A percentile compares a stretch with the other conserved stretches of the same genome.
These are phyloP conservation scores for Yarrowia keelungensis DNA, from an alignment of 805 yeast genomes.

Conservation along the genomic window DNA sequence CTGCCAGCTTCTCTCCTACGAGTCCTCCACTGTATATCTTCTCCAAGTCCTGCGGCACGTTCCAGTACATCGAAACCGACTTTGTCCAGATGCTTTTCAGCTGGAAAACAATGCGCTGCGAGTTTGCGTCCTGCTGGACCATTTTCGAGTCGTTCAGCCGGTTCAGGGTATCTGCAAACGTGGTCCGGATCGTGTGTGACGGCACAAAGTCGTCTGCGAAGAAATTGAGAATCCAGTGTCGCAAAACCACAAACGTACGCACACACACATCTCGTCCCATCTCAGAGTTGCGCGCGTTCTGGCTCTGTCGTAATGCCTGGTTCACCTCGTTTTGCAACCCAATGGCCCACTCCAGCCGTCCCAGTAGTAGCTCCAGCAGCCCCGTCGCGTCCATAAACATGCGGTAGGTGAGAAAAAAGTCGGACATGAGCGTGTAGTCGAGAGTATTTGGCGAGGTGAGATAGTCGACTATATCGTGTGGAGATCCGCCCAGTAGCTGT, in stretches of 20 bases:
- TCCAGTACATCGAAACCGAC: conserved; percentile 51
- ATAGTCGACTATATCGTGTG: conserved; percentile 49
- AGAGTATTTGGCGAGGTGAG: conserved; percentile 73
- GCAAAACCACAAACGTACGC: conserved; percentile 81
- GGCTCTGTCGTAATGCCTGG: conserved; percentile 30
- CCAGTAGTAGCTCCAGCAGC: conserved; percentile 65
- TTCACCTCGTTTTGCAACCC: conserved; percentile 34
- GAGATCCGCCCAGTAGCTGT: conserved; percentile 43
- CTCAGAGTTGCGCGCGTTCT: conserved; percentile 47
- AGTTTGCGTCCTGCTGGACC: conserved; percentile 44
- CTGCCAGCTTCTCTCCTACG: conserved; percentile 41
- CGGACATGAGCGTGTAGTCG: conserved; percentile 79
- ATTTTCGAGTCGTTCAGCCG: conserved; percentile 46
- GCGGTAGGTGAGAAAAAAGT: conserved; percentile 85
- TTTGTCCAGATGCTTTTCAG: conserved; percentile 60
- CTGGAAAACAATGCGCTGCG: conserved; percentile 53
- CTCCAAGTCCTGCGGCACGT: conserved; percentile 41
- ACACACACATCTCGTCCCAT: conserved; percentile 72
- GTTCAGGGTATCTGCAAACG: conserved; percentile 53
- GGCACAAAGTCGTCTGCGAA: conserved; percentile 82
- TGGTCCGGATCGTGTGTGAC: conserved; percentile 56
- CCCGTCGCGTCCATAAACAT: conserved; percentile 66
- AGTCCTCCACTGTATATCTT: conserved; percentile 50
- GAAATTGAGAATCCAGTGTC: conserved; percentile 91
- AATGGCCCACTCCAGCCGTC: conserved; percentile 77